phyloP scores from a whole-genome alignment of 1,284 basidiomycete genomes.

The Sphaerobolus stellatus region DNA sequence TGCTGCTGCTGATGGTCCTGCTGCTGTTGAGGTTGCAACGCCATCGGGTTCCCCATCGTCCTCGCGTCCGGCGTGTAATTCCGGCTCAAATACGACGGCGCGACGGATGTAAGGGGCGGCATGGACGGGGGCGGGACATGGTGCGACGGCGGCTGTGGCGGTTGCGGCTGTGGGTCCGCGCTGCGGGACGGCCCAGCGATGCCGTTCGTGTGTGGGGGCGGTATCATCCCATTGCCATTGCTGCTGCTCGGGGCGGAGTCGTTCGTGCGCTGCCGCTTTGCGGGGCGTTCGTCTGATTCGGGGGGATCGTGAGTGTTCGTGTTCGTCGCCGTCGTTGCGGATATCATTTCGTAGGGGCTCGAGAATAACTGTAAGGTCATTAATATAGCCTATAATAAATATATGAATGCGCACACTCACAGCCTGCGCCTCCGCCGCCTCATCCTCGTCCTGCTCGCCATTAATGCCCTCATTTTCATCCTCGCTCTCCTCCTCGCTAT shows the following conservation, averaged over 20 bases:
- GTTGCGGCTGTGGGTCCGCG: background rate
- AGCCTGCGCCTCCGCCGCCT: constrained; percentile 2
- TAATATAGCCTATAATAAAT: background rate
- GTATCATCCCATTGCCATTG: background rate
- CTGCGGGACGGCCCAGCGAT: background rate
- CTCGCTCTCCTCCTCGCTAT: constrained; percentile 23
- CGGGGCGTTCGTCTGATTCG: background rate
- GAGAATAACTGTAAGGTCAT: constrained; percentile 16
- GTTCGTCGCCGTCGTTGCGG: constrained; percentile 31
- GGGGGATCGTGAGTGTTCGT: background rate
- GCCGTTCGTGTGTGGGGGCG: background rate
- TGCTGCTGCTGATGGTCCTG: background rate
- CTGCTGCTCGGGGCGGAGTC: constrained; percentile 5
- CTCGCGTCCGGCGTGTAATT: too few species aligned
- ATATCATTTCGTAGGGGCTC: constrained; percentile 57
- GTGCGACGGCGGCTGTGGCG: background rate
- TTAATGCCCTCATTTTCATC: constrained; percentile 28
- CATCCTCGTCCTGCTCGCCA: constrained; percentile 22
- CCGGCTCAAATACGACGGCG: too few species aligned
- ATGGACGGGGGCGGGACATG: background rate
- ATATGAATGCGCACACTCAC: background rate
- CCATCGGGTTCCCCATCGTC: too few species aligned
- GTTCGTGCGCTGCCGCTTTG: constrained; percentile 9
- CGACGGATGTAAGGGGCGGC: too few species aligned
- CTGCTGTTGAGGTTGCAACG: constrained; percentile 1